These are phyloP conservation scores for Tieghemostelium lacteum DNA, from an alignment of 78 protist genomes.

Conservation along the genomic window DNA sequence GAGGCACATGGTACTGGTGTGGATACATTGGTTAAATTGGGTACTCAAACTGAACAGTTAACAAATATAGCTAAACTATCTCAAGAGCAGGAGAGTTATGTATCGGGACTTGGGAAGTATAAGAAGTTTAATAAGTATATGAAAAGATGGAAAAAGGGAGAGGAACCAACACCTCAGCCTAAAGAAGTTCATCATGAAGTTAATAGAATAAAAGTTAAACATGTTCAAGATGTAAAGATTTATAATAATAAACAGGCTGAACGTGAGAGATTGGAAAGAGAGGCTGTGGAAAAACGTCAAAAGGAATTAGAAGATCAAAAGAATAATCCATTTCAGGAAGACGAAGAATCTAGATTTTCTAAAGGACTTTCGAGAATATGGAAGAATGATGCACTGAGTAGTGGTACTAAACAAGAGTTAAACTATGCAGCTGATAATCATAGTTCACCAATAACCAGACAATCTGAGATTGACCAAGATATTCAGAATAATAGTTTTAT, in stretches of 20 bases:
- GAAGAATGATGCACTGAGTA: background rate
- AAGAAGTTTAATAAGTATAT: slow-evolving; percentile 65
- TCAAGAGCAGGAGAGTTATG: slow-evolving; percentile 32
- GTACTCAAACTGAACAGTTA: slow-evolving; percentile 52
- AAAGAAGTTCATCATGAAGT: slow-evolving; percentile 42
- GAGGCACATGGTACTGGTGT: slow-evolving; percentile 65
- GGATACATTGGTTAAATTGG: slow-evolving; percentile 24
- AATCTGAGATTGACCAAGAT: slow-evolving; percentile 5
- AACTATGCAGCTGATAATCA: slow-evolving; percentile 6
- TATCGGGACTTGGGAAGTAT: slow-evolving; percentile 45
- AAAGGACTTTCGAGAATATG: slow-evolving; percentile 1
- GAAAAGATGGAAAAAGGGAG: background rate
- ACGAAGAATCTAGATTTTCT: slow-evolving; percentile 27
- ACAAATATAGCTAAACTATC: slow-evolving; percentile 26
- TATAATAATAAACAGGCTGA: slow-evolving; percentile 32
- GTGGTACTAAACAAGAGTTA: background rate
- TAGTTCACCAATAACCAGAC: background rate
- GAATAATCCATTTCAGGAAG: slow-evolving; percentile 7
- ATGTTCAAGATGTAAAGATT: slow-evolving; percentile 29
- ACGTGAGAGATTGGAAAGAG: background rate
- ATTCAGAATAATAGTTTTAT: slow-evolving; percentile 36
- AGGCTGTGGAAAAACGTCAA: slow-evolving; percentile 10
- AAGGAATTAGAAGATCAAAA: slow-evolving; percentile 5
- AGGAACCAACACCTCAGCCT: background rate
- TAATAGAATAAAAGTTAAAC: slow-evolving; percentile 18